phyloP scores from a whole-genome alignment of 169 alveolate species.

The Eimeria necatrix region DNA sequence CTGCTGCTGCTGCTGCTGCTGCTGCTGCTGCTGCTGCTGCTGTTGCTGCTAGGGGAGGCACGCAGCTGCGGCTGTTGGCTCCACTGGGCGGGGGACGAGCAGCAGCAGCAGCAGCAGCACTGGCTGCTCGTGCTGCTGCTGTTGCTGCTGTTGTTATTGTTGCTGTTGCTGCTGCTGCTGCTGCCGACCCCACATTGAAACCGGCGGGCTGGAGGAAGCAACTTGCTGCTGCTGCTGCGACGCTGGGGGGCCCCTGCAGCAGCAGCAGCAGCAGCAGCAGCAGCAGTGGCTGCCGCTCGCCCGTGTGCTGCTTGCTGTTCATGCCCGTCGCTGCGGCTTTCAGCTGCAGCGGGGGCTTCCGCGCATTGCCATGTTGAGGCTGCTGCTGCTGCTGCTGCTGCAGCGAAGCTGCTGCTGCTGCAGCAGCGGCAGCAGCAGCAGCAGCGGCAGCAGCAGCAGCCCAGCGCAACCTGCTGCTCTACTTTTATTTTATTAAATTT shows the following conservation, averaged over 20 bases:
- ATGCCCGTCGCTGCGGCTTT: constrained; percentile 1
- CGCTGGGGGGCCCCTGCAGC: background rate
- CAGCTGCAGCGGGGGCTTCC: background rate
- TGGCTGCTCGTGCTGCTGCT: no score
- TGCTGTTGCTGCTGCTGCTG: no score
- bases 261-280: constrained; percentile 14
- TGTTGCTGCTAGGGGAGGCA: no score
- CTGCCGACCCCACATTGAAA: background rate
- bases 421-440: background rate
- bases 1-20: constrained; percentile 55
- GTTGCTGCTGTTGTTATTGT: no score
- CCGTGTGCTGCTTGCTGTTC: background rate
- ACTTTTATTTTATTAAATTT: background rate
- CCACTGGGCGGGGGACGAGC: no score
- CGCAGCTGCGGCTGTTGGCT: no score
- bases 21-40: constrained; percentile 58
- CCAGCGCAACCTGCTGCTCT: background rate
- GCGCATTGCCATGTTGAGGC: background rate
- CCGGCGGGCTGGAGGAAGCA: background rate
- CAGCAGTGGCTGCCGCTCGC: background rate
- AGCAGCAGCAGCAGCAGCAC: no score
- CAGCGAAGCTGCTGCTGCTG: background rate
- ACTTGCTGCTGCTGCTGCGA: background rate
- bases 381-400: background rate
- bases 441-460: constrained; percentile 23